phyloP scores from a whole-genome alignment of 495 filamentous ascomycete genomes.

The Hyphodiscus hymeniophilus region DNA sequence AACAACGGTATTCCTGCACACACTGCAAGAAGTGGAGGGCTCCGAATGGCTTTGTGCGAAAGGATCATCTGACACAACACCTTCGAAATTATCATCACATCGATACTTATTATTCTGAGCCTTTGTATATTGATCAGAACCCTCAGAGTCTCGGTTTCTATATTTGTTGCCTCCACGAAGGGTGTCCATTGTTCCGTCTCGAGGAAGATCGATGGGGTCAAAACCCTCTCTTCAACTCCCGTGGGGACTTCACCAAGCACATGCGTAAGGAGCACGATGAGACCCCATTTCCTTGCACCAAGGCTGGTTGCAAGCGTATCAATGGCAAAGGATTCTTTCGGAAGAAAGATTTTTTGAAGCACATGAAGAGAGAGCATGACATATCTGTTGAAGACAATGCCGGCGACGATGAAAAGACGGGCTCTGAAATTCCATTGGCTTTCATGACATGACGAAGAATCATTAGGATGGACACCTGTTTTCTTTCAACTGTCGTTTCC shows the following conservation, averaged over 20 bases:
- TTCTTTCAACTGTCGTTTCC: too few relatives aligned
- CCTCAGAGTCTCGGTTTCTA: background rate
- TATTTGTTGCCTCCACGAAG: background rate
- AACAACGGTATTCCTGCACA: background rate
- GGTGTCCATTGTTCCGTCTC: background rate
- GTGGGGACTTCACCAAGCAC: background rate
- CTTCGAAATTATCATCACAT: background rate
- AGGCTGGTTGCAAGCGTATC: background rate
- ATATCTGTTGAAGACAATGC: too few relatives aligned
- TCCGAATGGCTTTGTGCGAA: background rate
- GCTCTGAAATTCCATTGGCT: too few relatives aligned
- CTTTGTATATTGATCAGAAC: background rate
- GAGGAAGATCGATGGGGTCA: background rate
- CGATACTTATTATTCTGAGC: too few relatives aligned
- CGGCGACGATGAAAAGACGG: too few relatives aligned
- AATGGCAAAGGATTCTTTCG: background rate
- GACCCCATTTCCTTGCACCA: background rate
- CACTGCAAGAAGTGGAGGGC: background rate
- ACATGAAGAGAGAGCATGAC: background rate
- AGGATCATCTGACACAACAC: background rate
- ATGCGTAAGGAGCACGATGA: background rate
- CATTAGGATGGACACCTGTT: too few relatives aligned
- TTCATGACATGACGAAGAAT: too few relatives aligned
- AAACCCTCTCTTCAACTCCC: background rate
- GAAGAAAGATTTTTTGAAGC: background rate